A percentile compares a stretch with the other conserved stretches of the same genome.
Conservation (phyloP, 768 basidiomycete species). For the Amanita jacksonii region DNA sequence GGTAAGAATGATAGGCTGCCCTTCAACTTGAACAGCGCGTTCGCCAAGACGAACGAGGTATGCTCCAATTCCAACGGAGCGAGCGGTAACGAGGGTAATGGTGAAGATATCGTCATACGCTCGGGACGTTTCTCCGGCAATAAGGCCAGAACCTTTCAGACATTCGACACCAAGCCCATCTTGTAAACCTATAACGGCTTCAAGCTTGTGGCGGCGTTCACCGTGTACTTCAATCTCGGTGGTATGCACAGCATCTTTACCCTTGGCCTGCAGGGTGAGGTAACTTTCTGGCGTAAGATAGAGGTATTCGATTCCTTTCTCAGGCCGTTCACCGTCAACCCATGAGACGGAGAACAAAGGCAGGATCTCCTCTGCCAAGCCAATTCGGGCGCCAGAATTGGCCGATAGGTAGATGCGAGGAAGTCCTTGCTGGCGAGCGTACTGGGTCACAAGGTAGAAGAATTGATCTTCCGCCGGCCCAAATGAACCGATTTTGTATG, state of each 20-base stretch:
- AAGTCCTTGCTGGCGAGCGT: constrained; percentile 79
- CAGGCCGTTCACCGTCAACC: constrained; percentile 72
- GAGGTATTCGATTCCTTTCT: constrained; percentile 94
- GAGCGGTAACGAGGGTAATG: constrained; percentile 95
- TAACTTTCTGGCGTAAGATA: constrained; percentile 92
- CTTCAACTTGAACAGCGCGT: constrained; percentile 97
- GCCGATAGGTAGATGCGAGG: constrained; percentile 98
- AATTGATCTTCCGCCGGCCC: constrained; percentile 93
- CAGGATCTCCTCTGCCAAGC: constrained; percentile 88
- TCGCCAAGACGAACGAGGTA: constrained; percentile 98
- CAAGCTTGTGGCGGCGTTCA: constrained; percentile 88
- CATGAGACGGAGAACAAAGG: constrained; percentile 86
- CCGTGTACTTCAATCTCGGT: constrained; percentile 79
- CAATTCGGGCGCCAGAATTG: constrained; percentile 96
- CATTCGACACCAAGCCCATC: constrained; percentile 97
- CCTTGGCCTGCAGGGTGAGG: constrained; percentile 84
- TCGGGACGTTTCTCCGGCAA: constrained; percentile 96
- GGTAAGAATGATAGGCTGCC: constrained; percentile 98
- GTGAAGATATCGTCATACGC: constrained; percentile 99
- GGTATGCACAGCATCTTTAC: constrained; percentile 65
- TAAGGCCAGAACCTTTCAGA: constrained; percentile 91
- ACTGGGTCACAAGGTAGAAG: constrained; percentile 92
- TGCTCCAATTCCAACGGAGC: constrained; percentile 98
- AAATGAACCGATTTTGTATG: constrained; percentile 97
- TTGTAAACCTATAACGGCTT: constrained; percentile 93